Evolutionary conservation across 768 basidiomycete genomes (phyloP), one percentile per base, ranked within the genome.

Genomic region (Exidia glandulosa): DNA sequence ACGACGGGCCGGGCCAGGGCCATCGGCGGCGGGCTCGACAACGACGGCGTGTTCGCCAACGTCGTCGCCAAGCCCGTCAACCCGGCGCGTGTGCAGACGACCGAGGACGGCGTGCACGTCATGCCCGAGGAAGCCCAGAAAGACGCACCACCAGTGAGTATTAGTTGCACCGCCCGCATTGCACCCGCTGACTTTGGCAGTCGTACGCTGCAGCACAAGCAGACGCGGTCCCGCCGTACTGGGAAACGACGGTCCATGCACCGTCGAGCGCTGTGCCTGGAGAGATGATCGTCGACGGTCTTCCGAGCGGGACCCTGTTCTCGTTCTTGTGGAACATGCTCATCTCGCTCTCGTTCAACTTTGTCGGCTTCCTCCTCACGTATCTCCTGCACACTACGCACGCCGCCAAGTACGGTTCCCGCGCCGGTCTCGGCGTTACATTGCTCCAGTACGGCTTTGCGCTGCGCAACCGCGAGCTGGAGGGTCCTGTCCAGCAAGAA

Each of bases 11-110:
- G 76, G 68, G 54, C 64, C 74, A 27, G 78, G 79, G 16, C 60
- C 62, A 69, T 74, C n/a, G 90, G 90, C 32, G 85, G 85, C 6
- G 90, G 88, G 0, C 77, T 75, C 19, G 83, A 91, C 32, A 93
- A 94, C 66, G 94, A 96, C 65, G 96, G 96, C 2, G 94, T 98
- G 9, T 99, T 97, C 68, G 85, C 88, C 32, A 99, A 98, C 68
- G 84, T 99, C 36, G 85, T 83, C 64, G 95, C 95, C 1, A 96
- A 96, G 70, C 95, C 96, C 1, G 67, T 78, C 12, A 7, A 32
- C 29, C 29, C 34, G 27, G 16, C 29, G 16, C 56, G 60, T 16
- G 60, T 63, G 25, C 45, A 47, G 55, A 61, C 63, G 34, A 59
- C 50, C 10, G 41, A n/a, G n/a, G 36, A 27, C 69, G 75, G 57